Conservation (phyloP, 164 flowering plant genomes). For the Berberis vulgaris region DNA sequence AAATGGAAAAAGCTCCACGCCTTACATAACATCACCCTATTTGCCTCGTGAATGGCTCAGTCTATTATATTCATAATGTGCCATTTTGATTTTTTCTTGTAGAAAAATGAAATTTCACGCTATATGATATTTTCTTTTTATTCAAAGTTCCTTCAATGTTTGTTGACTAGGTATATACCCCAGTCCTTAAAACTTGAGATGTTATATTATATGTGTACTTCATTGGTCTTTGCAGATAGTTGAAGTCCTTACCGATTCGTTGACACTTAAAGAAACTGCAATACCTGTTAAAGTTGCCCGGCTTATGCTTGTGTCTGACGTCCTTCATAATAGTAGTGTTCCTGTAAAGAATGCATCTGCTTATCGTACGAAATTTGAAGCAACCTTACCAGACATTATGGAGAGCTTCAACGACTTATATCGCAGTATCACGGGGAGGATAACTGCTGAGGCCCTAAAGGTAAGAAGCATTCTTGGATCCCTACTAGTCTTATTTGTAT, state of each 20-base stretch:
- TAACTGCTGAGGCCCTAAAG: conserved; percentile 98
- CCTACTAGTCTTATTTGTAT: background rate
- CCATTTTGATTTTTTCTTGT: too few relatives aligned
- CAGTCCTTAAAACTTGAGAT: too few relatives aligned
- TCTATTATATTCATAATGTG: too few relatives aligned
- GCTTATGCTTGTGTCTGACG: conserved; percentile 98
- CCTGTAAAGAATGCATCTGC: conserved; percentile 99
- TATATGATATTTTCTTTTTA: too few relatives aligned
- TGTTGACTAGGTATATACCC: too few relatives aligned
- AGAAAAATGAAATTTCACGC: too few relatives aligned
- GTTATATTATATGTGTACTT: background rate
- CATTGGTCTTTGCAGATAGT: conserved; percentile 52
- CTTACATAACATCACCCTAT: too few relatives aligned
- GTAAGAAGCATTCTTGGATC: conserved; percentile 26
- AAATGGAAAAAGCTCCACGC: too few relatives aligned
- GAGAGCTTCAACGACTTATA: conserved; percentile 98
- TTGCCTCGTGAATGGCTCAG: too few relatives aligned
- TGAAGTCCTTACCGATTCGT: conserved; percentile 93
- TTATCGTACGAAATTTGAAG: conserved; percentile 96
- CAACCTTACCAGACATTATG: conserved; percentile 86
- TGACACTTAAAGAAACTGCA: conserved; percentile 94
- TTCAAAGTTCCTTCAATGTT: too few relatives aligned
- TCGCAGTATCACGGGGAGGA: conserved; percentile 88
- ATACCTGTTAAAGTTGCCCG: conserved; percentile 98
- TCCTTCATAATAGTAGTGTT: conserved; percentile 98